Percentiles rank a stretch among this genome's conserved stretches.
These are phyloP conservation scores for Sporobolomyces pararoseus DNA, from an alignment of 768 basidiomycete genomes.

Conservation along the genomic window DNA sequence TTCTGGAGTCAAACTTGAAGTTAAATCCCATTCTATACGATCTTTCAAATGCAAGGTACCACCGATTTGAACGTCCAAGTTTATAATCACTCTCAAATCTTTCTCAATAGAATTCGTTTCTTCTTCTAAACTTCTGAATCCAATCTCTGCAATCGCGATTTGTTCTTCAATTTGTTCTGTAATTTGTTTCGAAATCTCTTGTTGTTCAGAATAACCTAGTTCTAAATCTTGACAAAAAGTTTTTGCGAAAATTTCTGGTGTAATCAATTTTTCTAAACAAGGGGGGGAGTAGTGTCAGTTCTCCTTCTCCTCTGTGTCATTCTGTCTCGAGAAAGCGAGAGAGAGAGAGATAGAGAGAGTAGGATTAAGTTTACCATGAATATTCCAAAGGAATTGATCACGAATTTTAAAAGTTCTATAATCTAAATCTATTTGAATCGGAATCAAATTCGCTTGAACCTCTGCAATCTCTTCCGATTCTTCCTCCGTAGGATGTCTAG, in stretches of 20 bases:
- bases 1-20: slow-evolving; percentile 78
- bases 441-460: slow-evolving; percentile 63
- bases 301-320: too few relatives aligned
- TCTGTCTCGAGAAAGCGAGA: not conserved
- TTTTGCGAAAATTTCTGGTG: slow-evolving; percentile 76
- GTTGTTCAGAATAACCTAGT: slow-evolving; percentile 68
- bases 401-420: slow-evolving; percentile 85
- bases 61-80: slow-evolving; percentile 87
- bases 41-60: slow-evolving; percentile 83
- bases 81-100: slow-evolving; percentile 53
- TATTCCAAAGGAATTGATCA: slow-evolving; percentile 94
- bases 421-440: slow-evolving; percentile 92
- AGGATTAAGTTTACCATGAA: slow-evolving; percentile 57
- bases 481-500: slow-evolving; percentile 64
- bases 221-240: slow-evolving; percentile 87
- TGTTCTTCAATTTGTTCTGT: slow-evolving; percentile 86
- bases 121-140: slow-evolving; percentile 46
- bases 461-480: slow-evolving; percentile 63
- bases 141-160: slow-evolving; percentile 68
- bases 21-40: slow-evolving; percentile 98
- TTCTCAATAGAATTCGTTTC: slow-evolving; percentile 52
- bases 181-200: slow-evolving; percentile 79
- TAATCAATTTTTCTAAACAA: slow-evolving; percentile 63
- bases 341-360: not conserved
- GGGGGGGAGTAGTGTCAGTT: not conserved